Base-by-base conservation (phyloP, 805 yeast genomes). In the Kuraishia ogatae region DNA sequence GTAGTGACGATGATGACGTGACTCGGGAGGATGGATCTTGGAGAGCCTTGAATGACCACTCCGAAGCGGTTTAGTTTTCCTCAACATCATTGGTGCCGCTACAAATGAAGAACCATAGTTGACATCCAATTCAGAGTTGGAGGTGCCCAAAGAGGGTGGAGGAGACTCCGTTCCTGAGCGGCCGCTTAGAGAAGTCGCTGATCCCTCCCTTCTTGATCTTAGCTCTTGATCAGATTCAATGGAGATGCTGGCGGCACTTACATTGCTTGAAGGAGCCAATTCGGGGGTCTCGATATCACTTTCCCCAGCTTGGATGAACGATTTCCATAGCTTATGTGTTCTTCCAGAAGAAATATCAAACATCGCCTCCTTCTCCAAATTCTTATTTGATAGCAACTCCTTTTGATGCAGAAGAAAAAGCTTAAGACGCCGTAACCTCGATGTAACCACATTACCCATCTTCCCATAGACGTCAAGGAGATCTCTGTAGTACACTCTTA, bases 341-440 rank as follows among this genome's bases (percentile, higher is more conserved):
- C 65, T 61, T 2, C 61, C 48, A 0, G 70, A 62, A 2, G 65
- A 64, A 21, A 71, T 63, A 19, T 70, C 71, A 47, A 60, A 57
- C 22, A 29, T 43, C 21, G 43, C 15, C 17, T 53, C 55, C 22
- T 64, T 54, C 11, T 63, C 66, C 10, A 62, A 49, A 50, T 70
- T 67, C 47, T 65, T 59, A 22, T 61, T 60, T 2, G 50, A 50
- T n/a, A 71, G 55, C 35, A 64, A 54, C 23, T 54, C 56, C 50
- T 58, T 66, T 55, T 69, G 76, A 50, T 62, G 66, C 20, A 59
- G 48, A 21, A 73, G 62, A 53, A 69, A 70, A 17, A 59, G 59
- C 56, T 73, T 73, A 28, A 70, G 57, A 50, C 64, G 70, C 6
- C 64, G 62, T 53, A 74, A 58, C 43, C 71, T 61, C 1, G 56